Conservation (phyloP, 331 rosid genomes). For the Malus hybrid region DNA sequence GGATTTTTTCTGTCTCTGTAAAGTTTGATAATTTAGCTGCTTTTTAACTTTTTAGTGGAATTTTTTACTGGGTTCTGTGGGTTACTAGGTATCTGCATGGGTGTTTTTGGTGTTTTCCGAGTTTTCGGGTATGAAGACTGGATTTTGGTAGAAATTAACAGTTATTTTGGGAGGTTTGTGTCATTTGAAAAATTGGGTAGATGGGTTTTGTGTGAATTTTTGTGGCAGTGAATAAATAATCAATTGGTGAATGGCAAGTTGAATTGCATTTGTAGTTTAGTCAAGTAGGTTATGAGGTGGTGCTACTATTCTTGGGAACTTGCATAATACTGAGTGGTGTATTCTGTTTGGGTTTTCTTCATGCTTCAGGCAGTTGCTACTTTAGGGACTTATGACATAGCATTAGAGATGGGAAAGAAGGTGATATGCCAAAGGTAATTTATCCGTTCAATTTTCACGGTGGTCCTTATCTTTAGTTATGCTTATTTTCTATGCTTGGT, state of each 20-base stretch:
- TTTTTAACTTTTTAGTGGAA: not conserved
- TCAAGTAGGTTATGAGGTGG: not conserved
- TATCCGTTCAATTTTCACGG: conserved; percentile 9
- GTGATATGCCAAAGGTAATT: conserved; percentile 84
- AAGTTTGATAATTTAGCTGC: not conserved
- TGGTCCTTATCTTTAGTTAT: not conserved
- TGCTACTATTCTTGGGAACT: not conserved
- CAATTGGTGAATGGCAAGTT: not conserved
- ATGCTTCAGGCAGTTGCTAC: conserved; percentile 74
- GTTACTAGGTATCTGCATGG: not conserved
- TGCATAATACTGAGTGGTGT: not conserved
- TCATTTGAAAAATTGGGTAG: not conserved
- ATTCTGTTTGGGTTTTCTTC: not conserved
- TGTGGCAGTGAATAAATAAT: not conserved
- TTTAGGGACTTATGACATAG: conserved; percentile 94
- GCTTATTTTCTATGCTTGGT: not conserved
- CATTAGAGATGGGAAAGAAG: conserved; percentile 81
- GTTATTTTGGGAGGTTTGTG: not conserved
- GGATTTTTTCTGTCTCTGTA: not conserved
- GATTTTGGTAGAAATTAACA: not conserved
- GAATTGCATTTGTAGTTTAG: not conserved
- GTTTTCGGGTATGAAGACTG: not conserved
- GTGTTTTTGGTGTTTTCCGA: not conserved
- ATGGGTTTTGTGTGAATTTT: not conserved
- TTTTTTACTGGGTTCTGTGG: not conserved